A percentile compares a stretch with the other conserved stretches of the same genome.
These are phyloP conservation scores for Phlebopus sp. DNA, from an alignment of 1,284 basidiomycete genomes.

Conservation along the genomic window DNA sequence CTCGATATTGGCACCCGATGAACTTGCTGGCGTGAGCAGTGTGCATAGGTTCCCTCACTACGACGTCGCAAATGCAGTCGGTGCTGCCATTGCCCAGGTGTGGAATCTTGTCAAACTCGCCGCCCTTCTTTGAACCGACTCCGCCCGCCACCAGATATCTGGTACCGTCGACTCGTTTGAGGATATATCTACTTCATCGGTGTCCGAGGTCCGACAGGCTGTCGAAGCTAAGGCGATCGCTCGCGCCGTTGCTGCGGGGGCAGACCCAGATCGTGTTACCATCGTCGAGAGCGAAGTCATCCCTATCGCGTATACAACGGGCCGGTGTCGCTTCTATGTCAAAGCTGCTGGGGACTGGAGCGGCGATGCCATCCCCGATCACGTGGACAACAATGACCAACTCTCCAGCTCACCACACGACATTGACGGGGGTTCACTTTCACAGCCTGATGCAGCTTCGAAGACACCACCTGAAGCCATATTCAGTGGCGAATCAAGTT, in stretches of 20 bases:
- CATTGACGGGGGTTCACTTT: slow-evolving; percentile 7
- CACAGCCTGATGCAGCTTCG: background rate
- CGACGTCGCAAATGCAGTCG: slow-evolving; percentile 60
- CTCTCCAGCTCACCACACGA: slow-evolving; percentile 1
- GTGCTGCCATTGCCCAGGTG: slow-evolving; percentile 45
- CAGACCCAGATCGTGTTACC: slow-evolving; percentile 30
- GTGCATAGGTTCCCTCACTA: slow-evolving; percentile 51
- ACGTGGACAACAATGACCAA: slow-evolving; percentile 15
- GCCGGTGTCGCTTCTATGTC: slow-evolving; percentile 45
- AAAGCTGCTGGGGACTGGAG: slow-evolving; percentile 51
- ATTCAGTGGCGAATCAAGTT: slow-evolving; percentile 1
- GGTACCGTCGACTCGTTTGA: slow-evolving; percentile 40
- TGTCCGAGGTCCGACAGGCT: slow-evolving; percentile 42
- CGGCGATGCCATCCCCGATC: slow-evolving; percentile 26
- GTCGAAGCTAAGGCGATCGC: slow-evolving; percentile 36
- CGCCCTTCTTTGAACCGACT: slow-evolving; percentile 1
- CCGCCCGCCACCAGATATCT: slow-evolving; percentile 33
- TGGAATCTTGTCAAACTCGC: background rate
- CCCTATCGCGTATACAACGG: slow-evolving; percentile 34
- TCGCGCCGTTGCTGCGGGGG: slow-evolving; percentile 45
- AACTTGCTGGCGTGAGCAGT: slow-evolving; percentile 46
- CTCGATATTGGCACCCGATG: slow-evolving; percentile 47
- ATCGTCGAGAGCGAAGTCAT: slow-evolving; percentile 39
- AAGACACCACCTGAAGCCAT: slow-evolving; percentile 1
- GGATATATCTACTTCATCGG: slow-evolving; percentile 40